Conservation (phyloP, 495 filamentous ascomycete genomes). For the Penicillium soppii region DNA sequence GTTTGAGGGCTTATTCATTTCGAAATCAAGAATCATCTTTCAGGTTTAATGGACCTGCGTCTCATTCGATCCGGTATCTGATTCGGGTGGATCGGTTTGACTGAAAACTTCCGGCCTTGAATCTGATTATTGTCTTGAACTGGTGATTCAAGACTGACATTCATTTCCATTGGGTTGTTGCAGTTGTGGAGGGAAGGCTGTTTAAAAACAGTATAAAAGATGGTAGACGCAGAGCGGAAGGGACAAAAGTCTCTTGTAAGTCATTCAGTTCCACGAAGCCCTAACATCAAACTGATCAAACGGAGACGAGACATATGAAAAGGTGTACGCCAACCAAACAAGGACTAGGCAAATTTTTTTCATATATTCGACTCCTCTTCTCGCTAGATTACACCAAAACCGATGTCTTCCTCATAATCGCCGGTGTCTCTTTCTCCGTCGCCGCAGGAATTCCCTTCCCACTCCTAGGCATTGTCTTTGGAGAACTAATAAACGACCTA, state of each 20-base stretch:
- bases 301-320: slow-evolving; percentile 9
- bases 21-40: too few species aligned
- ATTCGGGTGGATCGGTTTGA: background rate
- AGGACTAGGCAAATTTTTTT: slow-evolving; percentile 18
- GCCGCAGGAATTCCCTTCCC: slow-evolving; percentile 66
- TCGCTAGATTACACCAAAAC: slow-evolving; percentile 31
- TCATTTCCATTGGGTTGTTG: too few species aligned
- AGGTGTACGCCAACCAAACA: slow-evolving; percentile 20
- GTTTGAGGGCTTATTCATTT: too few species aligned
- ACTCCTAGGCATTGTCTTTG: slow-evolving; percentile 67
- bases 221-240: background rate
- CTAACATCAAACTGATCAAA: background rate
- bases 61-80: background rate
- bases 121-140: too few species aligned
- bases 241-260: background rate
- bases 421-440: slow-evolving; percentile 53
- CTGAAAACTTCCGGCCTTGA: background rate
- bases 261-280: background rate
- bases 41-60: background rate
- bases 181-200: too few species aligned
- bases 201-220: too few species aligned
- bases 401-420: slow-evolving; percentile 28
- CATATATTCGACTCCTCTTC: slow-evolving; percentile 28
- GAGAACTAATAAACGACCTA: slow-evolving; percentile 58
- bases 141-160: too few species aligned